phyloP scores from a whole-genome alignment of 805 yeast species.

The Brettanomyces nanus region DNA sequence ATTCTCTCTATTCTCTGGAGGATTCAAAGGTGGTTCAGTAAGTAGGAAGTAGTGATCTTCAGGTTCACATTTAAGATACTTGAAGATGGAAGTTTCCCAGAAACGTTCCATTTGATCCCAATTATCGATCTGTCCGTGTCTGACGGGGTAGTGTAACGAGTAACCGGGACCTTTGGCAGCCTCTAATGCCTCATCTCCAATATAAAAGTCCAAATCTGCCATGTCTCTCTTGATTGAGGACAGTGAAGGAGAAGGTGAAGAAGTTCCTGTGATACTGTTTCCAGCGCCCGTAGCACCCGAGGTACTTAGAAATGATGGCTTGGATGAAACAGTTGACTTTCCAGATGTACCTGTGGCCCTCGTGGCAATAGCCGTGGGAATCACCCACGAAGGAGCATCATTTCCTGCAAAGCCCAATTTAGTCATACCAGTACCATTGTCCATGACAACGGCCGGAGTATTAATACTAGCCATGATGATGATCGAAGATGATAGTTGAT shows the following conservation, averaged over 20 bases:
- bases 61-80: constrained; percentile 95
- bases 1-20: constrained; percentile 99
- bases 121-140: constrained; percentile 96
- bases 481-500: too few relatives aligned
- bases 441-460: constrained; percentile 92
- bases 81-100: constrained; percentile 96
- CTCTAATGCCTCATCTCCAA: constrained; percentile 89
- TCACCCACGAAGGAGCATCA: constrained; percentile 93
- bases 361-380: constrained; percentile 95
- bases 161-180: constrained; percentile 91
- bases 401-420: constrained; percentile 98
- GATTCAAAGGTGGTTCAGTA: constrained; percentile 97
- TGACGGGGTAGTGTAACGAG: constrained; percentile 82
- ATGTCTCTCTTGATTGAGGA: constrained; percentile 61
- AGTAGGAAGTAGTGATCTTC: constrained; percentile 94
- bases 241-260: constrained; percentile 28
- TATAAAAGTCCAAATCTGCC: constrained; percentile 88
- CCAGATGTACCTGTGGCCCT: constrained; percentile 36
- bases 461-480: constrained; percentile 53
- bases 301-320: constrained; percentile 36
- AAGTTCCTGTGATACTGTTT: constrained; percentile 25
- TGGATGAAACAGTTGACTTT: constrained; percentile 36
- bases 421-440: constrained; percentile 95
- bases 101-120: constrained; percentile 99
- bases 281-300: constrained; percentile 17